Evolutionary conservation across 2,329 filamentous ascomycete species (phyloP).

Genomic region (Colletotrichum somersetense): DNA sequence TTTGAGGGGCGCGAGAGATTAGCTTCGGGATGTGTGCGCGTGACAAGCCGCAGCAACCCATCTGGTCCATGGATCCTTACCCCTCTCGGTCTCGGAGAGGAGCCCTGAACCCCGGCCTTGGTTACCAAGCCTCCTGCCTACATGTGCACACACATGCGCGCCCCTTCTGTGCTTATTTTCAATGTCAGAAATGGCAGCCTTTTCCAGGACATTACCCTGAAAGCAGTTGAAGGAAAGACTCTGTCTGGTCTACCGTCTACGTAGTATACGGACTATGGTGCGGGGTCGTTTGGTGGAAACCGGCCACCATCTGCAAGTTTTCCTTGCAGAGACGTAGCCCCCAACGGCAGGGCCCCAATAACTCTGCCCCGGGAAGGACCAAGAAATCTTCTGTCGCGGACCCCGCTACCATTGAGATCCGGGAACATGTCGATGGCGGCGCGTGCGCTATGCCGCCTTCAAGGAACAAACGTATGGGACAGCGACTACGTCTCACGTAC

Average conservation of each 20-base stretch:
- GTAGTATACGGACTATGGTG: conserved; percentile 1
- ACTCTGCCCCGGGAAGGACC: conserved; percentile 15
- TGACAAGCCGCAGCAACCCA: conserved; percentile 36
- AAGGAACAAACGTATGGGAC: conserved; percentile 30
- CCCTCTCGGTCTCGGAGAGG: conserved; percentile 38
- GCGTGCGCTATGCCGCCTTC: conserved; percentile 31
- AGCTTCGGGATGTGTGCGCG: conserved; percentile 27
- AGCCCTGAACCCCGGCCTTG: conserved; percentile 35
- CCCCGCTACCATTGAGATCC: conserved; percentile 1
- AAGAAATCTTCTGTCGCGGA: conserved; percentile 4
- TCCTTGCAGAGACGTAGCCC: conserved; percentile 4
- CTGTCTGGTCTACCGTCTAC: not conserved
- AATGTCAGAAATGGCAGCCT: conserved; percentile 18
- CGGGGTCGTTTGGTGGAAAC: conserved; percentile 29
- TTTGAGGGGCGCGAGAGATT: conserved; percentile 23
- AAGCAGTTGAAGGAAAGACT: not conserved
- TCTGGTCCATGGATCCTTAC: conserved; percentile 34
- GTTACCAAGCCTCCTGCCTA: conserved; percentile 31
- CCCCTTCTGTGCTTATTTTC: conserved; percentile 2
- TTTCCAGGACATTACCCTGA: not conserved
- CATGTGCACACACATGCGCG: conserved; percentile 35
- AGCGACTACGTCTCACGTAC: conserved; percentile 22
- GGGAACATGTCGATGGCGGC: conserved; percentile 22
- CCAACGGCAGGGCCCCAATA: conserved; percentile 19
- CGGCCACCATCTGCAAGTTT: conserved; percentile 13